These are phyloP conservation scores for Hirschfeldia incana DNA, from an alignment of 345 rosid genomes.

Conservation along the genomic window DNA sequence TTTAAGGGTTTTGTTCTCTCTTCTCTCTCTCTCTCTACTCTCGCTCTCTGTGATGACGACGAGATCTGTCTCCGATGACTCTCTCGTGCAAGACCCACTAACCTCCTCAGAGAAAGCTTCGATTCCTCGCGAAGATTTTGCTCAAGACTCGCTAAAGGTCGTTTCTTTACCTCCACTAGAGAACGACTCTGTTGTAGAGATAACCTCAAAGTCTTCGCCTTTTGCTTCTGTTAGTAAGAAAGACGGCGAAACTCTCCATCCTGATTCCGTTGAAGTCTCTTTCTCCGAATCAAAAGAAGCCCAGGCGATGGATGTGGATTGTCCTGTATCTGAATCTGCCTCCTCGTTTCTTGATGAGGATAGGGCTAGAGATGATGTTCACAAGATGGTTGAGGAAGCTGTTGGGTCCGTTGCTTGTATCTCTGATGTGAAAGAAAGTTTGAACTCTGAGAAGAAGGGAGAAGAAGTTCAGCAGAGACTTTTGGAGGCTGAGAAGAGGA, in stretches of 20 bases:
- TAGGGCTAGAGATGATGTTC: conserved; percentile 6
- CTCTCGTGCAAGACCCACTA: neutral
- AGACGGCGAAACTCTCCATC: conserved; percentile 12
- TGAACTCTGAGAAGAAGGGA: conserved; percentile 21
- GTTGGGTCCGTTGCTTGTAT: conserved; percentile 18
- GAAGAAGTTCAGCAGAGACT: conserved; percentile 39
- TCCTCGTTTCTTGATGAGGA: conserved; percentile 35
- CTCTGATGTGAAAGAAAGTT: neutral
- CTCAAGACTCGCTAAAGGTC: neutral
- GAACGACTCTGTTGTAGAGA: conserved; percentile 26
- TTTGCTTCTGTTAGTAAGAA: conserved; percentile 31
- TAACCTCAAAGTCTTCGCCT: conserved; percentile 30
- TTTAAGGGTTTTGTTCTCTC: neutral
- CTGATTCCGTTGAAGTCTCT: conserved; percentile 19
- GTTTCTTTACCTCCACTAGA: conserved; percentile 16
- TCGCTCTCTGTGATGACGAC: neutral
- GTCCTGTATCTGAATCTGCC: conserved; percentile 21
- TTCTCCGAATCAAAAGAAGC: conserved; percentile 16
- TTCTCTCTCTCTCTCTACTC: neutral
- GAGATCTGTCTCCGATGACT: neutral
- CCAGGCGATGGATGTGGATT: conserved; percentile 16
- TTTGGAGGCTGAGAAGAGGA: conserved; percentile 67
- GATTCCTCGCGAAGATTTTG: neutral
- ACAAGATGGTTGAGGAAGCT: conserved; percentile 25
- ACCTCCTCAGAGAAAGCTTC: neutral